Base-by-base conservation (phyloP, 805 yeast genomes). In the Candida takata region DNA sequence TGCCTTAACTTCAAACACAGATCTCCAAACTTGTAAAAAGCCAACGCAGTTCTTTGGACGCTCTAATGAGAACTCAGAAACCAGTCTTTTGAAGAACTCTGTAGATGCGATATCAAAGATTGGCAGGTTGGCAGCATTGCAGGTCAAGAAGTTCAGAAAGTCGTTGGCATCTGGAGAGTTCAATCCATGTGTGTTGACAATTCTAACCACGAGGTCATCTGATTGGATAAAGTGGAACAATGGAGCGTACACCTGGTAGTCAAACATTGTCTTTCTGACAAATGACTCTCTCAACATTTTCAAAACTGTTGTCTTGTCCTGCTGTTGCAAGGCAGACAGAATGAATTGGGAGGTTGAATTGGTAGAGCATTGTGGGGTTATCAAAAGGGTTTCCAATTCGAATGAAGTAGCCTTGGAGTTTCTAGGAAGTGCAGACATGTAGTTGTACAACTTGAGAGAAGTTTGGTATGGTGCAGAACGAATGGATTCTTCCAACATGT, bases 271-370 rank as follows among this genome's bases (percentile, higher is more conserved):
- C n/a, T 49, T 41, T 43, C 60, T 64, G 13, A 63, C 51, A 15
- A 59, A 51, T 6, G 69, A 65, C 36, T 64, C 69, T 38, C 62
- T 64, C 3, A 65, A 33, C 35, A 61, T 40, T 43, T 63, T 65
- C 47, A 61, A 42, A 5, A 64, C 55, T 1, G 58, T 43, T 16
- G 58, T 51, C 29, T 55, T 52, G 38, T 51, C 52, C 24, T 43
- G 33, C 6, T 38, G 21, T 8, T 35, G 40, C 25, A 51, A 41
- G 8, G 54, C 51, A 17, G 24, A 19, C 10, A 34, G 11, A 19
- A 49, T 17, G 27, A 50, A 46, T 5, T 29, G 33, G 3, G 55
- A 49, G 16, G 46, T 36, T 15, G 51, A 43, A 16, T 39, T 29
- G 13, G 34, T 25, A 9, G 24, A 16, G 9, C 29, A 37, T 30